Evolutionary conservation across 2,329 filamentous ascomycete genomes (phyloP).

Genomic region (Cordyceps cicadae): DNA sequence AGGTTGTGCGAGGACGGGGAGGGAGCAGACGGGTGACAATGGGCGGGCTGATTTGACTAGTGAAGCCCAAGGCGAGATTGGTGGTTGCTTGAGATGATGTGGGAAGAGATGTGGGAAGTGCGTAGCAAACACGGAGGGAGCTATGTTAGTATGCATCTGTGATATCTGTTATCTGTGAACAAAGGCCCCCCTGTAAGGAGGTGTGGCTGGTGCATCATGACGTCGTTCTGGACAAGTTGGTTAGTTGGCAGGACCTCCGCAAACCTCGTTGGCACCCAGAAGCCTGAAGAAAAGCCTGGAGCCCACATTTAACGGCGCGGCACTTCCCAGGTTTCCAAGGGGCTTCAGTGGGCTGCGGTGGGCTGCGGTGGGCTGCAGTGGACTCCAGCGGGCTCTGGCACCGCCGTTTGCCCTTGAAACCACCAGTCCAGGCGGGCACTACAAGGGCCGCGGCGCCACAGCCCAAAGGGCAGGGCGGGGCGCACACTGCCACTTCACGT

Average conservation of each 20-base stretch:
- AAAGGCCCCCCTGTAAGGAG: neutral
- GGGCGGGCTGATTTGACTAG: neutral
- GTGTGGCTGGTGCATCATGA: slow-evolving; percentile 8
- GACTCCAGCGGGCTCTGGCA: neutral
- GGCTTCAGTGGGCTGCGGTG: neutral
- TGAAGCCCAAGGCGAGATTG: neutral
- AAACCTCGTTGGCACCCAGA: neutral
- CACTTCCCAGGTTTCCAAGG: slow-evolving; percentile 7
- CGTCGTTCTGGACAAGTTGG: neutral
- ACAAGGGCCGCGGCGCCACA: slow-evolving; percentile 5
- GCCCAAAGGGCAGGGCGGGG: neutral
- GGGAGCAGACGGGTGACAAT: neutral
- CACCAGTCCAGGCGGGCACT: neutral
- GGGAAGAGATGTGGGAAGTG: neutral
- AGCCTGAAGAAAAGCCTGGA: neutral
- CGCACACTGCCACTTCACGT: slow-evolving; percentile 9
- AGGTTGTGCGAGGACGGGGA: neutral
- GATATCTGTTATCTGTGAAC: neutral
- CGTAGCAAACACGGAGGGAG: too few relatives aligned
- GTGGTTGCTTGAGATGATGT: neutral
- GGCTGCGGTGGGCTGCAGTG: neutral
- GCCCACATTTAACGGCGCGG: slow-evolving; percentile 5
- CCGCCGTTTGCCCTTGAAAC: neutral
- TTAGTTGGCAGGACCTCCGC: neutral
- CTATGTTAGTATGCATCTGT: neutral